Evolutionary conservation across 2,329 filamentous ascomycete species (phyloP), one percentile per base, ranked within the genome.

Genomic region (Fonsecaea nubica): DNA sequence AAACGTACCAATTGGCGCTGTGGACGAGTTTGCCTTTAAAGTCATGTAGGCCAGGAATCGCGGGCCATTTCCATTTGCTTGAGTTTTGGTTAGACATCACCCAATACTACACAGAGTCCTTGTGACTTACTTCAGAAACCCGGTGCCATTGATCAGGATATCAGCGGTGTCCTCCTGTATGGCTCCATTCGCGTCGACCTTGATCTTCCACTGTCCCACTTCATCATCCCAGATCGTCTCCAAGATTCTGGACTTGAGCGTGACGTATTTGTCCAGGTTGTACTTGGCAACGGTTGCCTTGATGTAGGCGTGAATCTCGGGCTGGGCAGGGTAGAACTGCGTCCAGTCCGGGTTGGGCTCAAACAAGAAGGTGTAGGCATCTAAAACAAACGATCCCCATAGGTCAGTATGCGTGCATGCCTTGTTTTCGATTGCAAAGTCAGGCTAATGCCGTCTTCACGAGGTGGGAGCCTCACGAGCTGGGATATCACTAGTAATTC

Each of bases 41-140:
- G 3, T 70, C 66, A 12, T 77, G 59, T 2, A 79, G 67, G 4
- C 78, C 78, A 4, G 67, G 64, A 35, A 80, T 77, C 2, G 72
- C 63, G 4, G 79, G 78, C 67, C 66, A 71, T 38, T 62, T 68
- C 71, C 71, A 76, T 77, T 67, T 64, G 50, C 62, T 64, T 38
- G 40, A 25, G 25, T 70, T 88, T 87, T 36, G 87, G 75, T 71
- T 87, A 85, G 1, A 58, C 38, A 58, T 58, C 10, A 36, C 55
- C 30, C 35, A 45, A 48, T 58, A 38, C 56, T 58, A 45, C 45
- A 48, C 21, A 45, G 33, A 58, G 25, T 58, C 55, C 42, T 58
- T 6, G 42, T 45, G 30, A 59, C 55, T 33, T 21, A 59, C 57
- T 74, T 76, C 15, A 76, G 65, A 21, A 72, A 65, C 5, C 74